Evolutionary conservation across 1,139 yeast genomes (phyloP).

Genomic region (Protomyces inouyei): DNA sequence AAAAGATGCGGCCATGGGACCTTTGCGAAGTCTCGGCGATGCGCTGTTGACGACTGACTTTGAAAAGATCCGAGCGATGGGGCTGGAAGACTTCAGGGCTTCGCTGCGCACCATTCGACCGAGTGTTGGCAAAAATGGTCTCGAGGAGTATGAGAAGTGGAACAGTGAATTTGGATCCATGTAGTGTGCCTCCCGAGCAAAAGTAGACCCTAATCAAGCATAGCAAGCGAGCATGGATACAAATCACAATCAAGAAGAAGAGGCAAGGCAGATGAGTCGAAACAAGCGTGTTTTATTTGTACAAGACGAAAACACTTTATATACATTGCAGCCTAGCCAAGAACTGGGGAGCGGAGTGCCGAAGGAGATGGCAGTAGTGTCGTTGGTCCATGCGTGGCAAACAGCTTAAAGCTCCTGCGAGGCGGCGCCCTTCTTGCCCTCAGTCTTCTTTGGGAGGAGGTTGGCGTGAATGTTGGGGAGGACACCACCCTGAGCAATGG

Average conservation of each 20-base stretch:
- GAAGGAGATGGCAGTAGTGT: no score
- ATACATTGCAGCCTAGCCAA: neutral
- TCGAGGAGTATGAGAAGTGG: constrained; percentile 81
- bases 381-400: neutral
- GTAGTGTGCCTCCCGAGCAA: neutral
- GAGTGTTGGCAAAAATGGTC: constrained; percentile 81
- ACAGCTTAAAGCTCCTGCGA: constrained; percentile 34
- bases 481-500: constrained; percentile 98
- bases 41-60: constrained; percentile 76
- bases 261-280: neutral
- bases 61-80: constrained; percentile 77
- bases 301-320: neutral
- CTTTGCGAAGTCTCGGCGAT: constrained; percentile 84
- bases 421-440: constrained; percentile 33
- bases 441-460: constrained; percentile 88
- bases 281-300: neutral
- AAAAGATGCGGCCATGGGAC: constrained; percentile 98
- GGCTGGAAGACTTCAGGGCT: constrained; percentile 65
- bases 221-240: neutral
- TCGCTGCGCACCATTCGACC: constrained; percentile 85
- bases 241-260: neutral
- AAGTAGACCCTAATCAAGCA: neutral
- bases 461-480: constrained; percentile 73
- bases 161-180: constrained; percentile 22
- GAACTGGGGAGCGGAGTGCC: neutral